Conservation (phyloP, 2,329 filamentous ascomycete species). For the Dissoconium aciculare region DNA sequence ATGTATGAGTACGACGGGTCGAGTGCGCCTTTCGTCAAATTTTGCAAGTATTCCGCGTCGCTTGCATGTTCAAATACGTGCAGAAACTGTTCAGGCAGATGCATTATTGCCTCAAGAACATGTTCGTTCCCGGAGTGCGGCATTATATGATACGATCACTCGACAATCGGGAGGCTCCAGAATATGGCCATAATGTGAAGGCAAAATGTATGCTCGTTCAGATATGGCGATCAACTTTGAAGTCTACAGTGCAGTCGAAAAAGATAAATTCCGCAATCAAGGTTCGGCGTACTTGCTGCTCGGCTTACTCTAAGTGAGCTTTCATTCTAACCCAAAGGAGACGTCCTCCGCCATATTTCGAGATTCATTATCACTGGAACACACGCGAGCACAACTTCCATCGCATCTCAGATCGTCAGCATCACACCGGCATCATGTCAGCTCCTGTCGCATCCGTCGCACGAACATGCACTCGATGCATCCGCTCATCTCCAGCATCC, state of each 20-base stretch:
- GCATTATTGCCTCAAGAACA: background rate
- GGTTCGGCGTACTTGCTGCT: too few relatives aligned
- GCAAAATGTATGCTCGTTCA: too few relatives aligned
- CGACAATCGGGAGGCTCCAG: too few relatives aligned
- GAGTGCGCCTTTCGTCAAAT: conserved; percentile 54
- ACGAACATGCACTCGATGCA: conserved; percentile 29
- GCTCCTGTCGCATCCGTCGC: conserved; percentile 30
- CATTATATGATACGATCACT: too few relatives aligned
- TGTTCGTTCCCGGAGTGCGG: too few relatives aligned
- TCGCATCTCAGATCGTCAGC: background rate
- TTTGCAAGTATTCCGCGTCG: conserved; percentile 53
- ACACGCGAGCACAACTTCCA: conserved; percentile 6
- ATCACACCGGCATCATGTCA: conserved; percentile 26
- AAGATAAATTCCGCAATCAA: too few relatives aligned
- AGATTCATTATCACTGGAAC: conserved; percentile 1
- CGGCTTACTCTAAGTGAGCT: background rate
- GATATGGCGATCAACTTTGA: too few relatives aligned
- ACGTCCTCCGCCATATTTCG: conserved; percentile 6
- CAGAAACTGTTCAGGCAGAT: conserved; percentile 53
- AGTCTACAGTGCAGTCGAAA: too few relatives aligned
- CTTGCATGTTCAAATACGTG: conserved; percentile 46
- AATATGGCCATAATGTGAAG: too few relatives aligned
- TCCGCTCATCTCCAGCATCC: conserved; percentile 14
- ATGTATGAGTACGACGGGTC: conserved; percentile 53
- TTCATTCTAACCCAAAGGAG: background rate